These are phyloP conservation scores for Zygotorulaspora florentina DNA, from an alignment of 805 yeast species.

Conservation along the genomic window DNA sequence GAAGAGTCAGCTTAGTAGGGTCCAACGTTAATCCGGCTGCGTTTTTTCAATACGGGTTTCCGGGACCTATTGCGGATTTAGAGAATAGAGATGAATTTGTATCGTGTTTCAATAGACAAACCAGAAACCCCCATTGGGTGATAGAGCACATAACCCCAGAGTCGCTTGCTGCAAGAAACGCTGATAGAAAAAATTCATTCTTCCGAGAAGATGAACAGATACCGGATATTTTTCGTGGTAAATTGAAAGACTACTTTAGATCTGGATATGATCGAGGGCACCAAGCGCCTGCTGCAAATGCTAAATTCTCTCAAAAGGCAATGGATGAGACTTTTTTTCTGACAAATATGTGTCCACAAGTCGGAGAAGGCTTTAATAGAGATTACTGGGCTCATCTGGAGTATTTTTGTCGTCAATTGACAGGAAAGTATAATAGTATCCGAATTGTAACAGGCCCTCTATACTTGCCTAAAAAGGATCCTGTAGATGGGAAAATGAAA, in stretches of 20 bases:
- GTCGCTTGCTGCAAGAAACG: constrained; percentile 52
- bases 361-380: constrained; percentile 95
- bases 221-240: constrained; percentile 72
- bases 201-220: constrained; percentile 84
- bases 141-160: constrained; percentile 82
- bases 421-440: constrained; percentile 66
- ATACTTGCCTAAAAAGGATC: constrained; percentile 72
- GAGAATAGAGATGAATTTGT: constrained; percentile 70
- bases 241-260: constrained; percentile 81
- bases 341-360: constrained; percentile 94
- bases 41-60: constrained; percentile 88
- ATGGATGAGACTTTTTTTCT: constrained; percentile 92
- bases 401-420: constrained; percentile 75
- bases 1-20: constrained; percentile 29
- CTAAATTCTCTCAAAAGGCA: constrained; percentile 82
- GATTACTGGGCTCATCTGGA: constrained; percentile 98
- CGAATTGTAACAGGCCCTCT: constrained; percentile 92
- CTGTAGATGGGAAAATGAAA: constrained; percentile 73
- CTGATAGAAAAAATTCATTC: constrained; percentile 74
- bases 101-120: constrained; percentile 79
- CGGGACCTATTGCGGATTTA: constrained; percentile 90
- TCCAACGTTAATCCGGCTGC: constrained; percentile 62
- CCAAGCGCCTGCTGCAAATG: constrained; percentile 97
- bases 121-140: constrained; percentile 81
- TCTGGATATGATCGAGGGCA: constrained; percentile 97